Percentiles rank a stretch among this genome's conserved stretches.
These are phyloP conservation scores for Ogataea nakhonphanomensis DNA, from an alignment of 805 yeast species.

Conservation along the genomic window DNA sequence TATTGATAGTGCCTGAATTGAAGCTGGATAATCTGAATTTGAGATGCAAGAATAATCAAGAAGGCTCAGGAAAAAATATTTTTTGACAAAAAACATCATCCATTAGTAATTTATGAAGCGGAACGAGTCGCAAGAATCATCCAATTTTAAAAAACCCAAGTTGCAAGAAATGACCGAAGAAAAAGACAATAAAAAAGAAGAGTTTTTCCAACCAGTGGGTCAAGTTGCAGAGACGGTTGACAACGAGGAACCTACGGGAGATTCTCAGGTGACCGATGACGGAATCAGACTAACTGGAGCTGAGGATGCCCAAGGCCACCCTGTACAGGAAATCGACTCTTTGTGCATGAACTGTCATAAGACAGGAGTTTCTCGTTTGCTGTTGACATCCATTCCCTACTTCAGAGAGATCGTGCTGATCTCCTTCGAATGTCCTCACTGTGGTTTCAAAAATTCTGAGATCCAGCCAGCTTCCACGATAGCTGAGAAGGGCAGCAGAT, in stretches of 20 bases:
- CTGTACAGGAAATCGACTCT: slow-evolving; percentile 93
- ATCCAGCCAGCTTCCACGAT: slow-evolving; percentile 94
- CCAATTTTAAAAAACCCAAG: slow-evolving; percentile 28
- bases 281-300: slow-evolving; percentile 71
- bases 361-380: slow-evolving; percentile 76
- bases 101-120: slow-evolving; percentile 13
- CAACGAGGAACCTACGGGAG: slow-evolving; percentile 25
- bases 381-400: slow-evolving; percentile 86
- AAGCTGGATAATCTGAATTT: not conserved
- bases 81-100: slow-evolving; percentile 1
- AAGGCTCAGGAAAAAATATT: not conserved
- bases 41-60: slow-evolving; percentile 2
- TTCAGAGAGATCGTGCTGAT: slow-evolving; percentile 87
- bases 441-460: slow-evolving; percentile 87
- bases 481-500: slow-evolving; percentile 82
- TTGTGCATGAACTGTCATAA: slow-evolving; percentile 94
- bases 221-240: slow-evolving; percentile 49
- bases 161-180: slow-evolving; percentile 19
- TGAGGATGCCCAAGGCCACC: slow-evolving; percentile 80
- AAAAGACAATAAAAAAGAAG: slow-evolving; percentile 30
- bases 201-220: slow-evolving; percentile 58
- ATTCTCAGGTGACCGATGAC: slow-evolving; percentile 27
- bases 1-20: not conserved
- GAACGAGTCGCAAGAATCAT: slow-evolving; percentile 12
- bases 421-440: slow-evolving; percentile 96